Evolutionary conservation across 345 rosid species (phyloP), one percentile per base, ranked within the genome.

Genomic region (Physaria fendleri): DNA sequence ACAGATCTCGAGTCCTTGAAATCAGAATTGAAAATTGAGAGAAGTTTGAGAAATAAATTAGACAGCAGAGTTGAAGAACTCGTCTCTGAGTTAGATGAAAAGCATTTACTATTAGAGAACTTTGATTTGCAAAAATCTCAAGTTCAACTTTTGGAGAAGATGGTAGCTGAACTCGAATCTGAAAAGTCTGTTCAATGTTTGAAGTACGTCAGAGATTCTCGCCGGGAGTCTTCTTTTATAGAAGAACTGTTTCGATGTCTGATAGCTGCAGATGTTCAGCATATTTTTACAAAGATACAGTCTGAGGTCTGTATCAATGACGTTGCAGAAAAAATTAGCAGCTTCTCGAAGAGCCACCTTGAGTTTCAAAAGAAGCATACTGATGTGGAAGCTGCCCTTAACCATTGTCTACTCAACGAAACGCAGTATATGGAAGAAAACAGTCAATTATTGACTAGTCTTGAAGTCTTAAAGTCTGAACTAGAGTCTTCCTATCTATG

Each of bases 401-500:
- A 66, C 77, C 54, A 45, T 28, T 82, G 77, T 74, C 81, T 79
- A 61, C 80, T 77, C 52, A 71, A 67, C 54, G 83, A 86, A 73
- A 59, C 59, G 2, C 74, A 66, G 52, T 70, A 58, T 56, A 64
- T 35, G 49, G 87, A 84, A 77, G 93, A 86, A 73, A 86, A 82
- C 78, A 64, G n/a, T 32, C 79, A 72, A 35, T 59, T 81, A 53
- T 55, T 74, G 77, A 59, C 42, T 14, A 66, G 64, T 65, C 74
- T 77, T 28, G 76, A 75, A 46, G 72, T 70, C 56, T 42, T 77
- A 11, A 82, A 66, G 59, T 81, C 85, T 28, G 83, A 87, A 55
- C 64, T 79, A n/a, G n/a, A n/a, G n/a, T n/a, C n/a, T n/a, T n/a
- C n/a, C n/a, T 80, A 48, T 89, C 99, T 62, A 83, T 93, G 86